Evolutionary conservation across 371 early-diverging fungal species (phyloP).

Genomic region (Rhizopus stolonifer): DNA sequence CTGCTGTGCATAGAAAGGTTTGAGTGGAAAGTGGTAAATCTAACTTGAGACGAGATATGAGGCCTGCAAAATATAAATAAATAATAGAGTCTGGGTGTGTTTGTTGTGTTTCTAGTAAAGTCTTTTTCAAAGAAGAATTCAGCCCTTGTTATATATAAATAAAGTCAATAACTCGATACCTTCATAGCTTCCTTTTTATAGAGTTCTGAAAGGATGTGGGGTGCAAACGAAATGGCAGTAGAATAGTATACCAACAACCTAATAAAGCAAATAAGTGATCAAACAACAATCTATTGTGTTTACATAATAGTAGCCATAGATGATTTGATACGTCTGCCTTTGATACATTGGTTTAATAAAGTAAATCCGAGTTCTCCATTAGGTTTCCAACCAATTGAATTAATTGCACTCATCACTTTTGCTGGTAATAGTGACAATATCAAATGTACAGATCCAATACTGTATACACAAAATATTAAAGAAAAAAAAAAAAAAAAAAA

Average conservation of each 20-base stretch:
- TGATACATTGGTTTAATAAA: slow-evolving; percentile 51
- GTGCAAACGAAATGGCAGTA: slow-evolving; percentile 39
- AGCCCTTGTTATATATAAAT: background rate
- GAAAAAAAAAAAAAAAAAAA: no score
- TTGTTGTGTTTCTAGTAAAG: slow-evolving; percentile 51
- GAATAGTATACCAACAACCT: slow-evolving; percentile 42
- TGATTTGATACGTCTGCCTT: slow-evolving; percentile 54
- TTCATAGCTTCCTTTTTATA: slow-evolving; percentile 49
- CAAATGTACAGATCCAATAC: slow-evolving; percentile 62
- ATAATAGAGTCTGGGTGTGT: slow-evolving; percentile 57
- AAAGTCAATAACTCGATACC: background rate
- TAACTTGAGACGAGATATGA: slow-evolving; percentile 45
- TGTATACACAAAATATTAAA: no score
- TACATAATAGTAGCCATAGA: slow-evolving; percentile 61
- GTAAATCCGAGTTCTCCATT: slow-evolving; percentile 58
- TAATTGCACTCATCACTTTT: slow-evolving; percentile 55
- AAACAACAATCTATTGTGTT: slow-evolving; percentile 5
- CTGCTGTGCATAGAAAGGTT: slow-evolving; percentile 47
- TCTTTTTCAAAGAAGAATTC: slow-evolving; percentile 28
- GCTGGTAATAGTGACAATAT: slow-evolving; percentile 60
- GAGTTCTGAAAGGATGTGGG: slow-evolving; percentile 34
- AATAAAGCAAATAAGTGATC: slow-evolving; percentile 2
- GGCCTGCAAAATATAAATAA: slow-evolving; percentile 57
- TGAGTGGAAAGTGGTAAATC: slow-evolving; percentile 53
- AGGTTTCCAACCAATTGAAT: slow-evolving; percentile 59